These are phyloP conservation scores for Picea glauca DNA, from an alignment of 75 land plant genomes.

Conservation along the genomic window DNA sequence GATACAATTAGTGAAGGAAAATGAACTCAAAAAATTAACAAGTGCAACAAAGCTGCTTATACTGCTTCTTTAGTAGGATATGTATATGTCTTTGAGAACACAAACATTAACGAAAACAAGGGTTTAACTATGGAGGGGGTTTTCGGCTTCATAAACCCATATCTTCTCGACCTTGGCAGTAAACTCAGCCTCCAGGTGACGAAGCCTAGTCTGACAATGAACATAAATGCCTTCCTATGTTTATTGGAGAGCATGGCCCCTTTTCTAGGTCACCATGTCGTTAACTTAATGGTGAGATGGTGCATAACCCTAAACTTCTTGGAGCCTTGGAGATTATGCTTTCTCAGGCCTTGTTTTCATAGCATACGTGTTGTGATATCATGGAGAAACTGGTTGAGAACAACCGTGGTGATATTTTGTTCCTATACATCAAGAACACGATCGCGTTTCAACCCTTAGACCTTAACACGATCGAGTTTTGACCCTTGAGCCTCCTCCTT, in stretches of 20 bases:
- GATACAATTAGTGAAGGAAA: too few species aligned
- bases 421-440: constrained; percentile 28
- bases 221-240: background rate
- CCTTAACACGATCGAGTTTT: too few species aligned
- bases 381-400: constrained; percentile 38
- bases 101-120: background rate
- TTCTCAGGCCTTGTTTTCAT: too few species aligned
- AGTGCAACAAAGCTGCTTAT: too few species aligned
- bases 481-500: too few species aligned
- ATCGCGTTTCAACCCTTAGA: constrained; percentile 45
- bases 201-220: background rate
- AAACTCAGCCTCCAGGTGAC: background rate
- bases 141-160: constrained; percentile 16
- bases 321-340: too few species aligned
- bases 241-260: constrained; percentile 31
- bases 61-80: too few species aligned
- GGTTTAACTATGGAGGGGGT: constrained; percentile 13
- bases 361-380: constrained; percentile 14
- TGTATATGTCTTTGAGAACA: too few species aligned
- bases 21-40: too few species aligned
- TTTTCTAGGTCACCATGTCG: constrained; percentile 25
- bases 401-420: constrained; percentile 33
- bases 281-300: too few species aligned
- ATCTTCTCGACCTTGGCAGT: constrained; percentile 15
- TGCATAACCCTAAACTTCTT: too few species aligned